These are phyloP conservation scores for Limtongia smithiae DNA, from an alignment of 805 yeast genomes.

Conservation along the genomic window DNA sequence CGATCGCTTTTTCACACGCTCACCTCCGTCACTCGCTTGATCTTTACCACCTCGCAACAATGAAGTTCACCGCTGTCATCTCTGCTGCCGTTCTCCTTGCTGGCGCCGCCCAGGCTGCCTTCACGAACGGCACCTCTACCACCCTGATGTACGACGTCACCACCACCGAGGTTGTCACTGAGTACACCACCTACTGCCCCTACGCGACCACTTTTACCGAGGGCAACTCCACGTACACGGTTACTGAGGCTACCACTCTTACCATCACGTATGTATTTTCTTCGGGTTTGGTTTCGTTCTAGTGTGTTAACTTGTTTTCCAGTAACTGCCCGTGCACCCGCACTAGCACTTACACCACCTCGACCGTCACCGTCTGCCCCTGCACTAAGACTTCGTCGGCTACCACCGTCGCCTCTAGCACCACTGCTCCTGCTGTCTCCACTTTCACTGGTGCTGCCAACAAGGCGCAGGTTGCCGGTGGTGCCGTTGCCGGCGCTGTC, in stretches of 20 bases:
- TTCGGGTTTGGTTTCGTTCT: neutral
- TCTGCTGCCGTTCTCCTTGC: conserved; percentile 28
- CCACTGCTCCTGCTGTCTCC: conserved; percentile 28
- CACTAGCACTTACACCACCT: conserved; percentile 39
- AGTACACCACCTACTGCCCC: conserved; percentile 81
- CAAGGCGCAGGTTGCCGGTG: conserved; percentile 35
- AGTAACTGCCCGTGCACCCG: conserved; percentile 77
- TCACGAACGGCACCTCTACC: conserved; percentile 39
- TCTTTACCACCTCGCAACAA: conserved; percentile 13
- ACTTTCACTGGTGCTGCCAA: conserved; percentile 32
- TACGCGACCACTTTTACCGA: conserved; percentile 60
- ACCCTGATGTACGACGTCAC: conserved; percentile 48
- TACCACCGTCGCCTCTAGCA: conserved; percentile 24
- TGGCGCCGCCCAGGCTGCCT: conserved; percentile 29
- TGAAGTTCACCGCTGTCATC: conserved; percentile 29
- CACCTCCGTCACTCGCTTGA: conserved; percentile 15
- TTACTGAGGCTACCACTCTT: conserved; percentile 73
- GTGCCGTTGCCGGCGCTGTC: conserved; percentile 52
- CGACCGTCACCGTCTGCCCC: conserved; percentile 37
- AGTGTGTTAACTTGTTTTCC: neutral
- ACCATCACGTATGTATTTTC: conserved; percentile 54
- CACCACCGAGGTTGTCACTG: conserved; percentile 57
- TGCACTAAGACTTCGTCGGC: conserved; percentile 32
- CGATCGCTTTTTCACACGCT: conserved; percentile 2
- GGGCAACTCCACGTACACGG: conserved; percentile 68